Evolutionary conservation across 2,329 filamentous ascomycete genomes (phyloP).

Genomic region (Phoma herbarum): DNA sequence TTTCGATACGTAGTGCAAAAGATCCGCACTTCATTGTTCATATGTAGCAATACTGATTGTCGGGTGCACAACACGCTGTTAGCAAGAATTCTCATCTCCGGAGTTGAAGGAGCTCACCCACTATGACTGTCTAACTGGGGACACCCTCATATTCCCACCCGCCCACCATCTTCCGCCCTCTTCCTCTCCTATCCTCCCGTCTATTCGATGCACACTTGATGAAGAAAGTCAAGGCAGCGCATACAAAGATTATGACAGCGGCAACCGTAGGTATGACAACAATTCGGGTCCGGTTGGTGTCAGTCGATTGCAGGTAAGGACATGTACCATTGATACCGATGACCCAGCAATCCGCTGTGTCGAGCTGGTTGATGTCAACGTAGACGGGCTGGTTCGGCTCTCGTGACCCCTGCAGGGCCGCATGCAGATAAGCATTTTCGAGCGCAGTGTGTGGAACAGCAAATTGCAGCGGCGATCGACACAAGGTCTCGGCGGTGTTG

Average conservation of each 20-base stretch:
- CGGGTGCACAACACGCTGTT: neutral
- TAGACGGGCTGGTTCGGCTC: slow-evolving; percentile 53
- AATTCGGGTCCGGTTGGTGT: slow-evolving; percentile 55
- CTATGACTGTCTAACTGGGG: slow-evolving; percentile 51
- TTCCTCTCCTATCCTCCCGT: slow-evolving; percentile 60
- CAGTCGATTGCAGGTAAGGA: slow-evolving; percentile 61
- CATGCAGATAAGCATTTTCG: slow-evolving; percentile 68
- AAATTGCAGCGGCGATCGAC: slow-evolving; percentile 61
- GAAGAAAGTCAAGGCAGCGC: slow-evolving; percentile 68
- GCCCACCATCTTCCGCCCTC: slow-evolving; percentile 57
- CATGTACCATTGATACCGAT: slow-evolving; percentile 64
- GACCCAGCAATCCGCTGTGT: slow-evolving; percentile 67
- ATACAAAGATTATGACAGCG: slow-evolving; percentile 68
- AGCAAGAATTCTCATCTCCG: too few relatives aligned
- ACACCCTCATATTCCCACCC: slow-evolving; percentile 76
- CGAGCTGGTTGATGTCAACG: slow-evolving; percentile 69
- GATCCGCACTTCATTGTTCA: neutral
- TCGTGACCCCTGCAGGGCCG: slow-evolving; percentile 29
- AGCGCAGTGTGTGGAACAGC: slow-evolving; percentile 67
- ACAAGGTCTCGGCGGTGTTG: slow-evolving; percentile 55
- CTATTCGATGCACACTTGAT: slow-evolving; percentile 71
- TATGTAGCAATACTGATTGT: neutral
- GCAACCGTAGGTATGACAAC: slow-evolving; percentile 70
- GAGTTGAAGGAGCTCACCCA: too few relatives aligned
- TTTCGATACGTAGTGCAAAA: neutral